Conservation (phyloP, 2,329 filamentous ascomycete species). For the Penicillium carneum region DNA sequence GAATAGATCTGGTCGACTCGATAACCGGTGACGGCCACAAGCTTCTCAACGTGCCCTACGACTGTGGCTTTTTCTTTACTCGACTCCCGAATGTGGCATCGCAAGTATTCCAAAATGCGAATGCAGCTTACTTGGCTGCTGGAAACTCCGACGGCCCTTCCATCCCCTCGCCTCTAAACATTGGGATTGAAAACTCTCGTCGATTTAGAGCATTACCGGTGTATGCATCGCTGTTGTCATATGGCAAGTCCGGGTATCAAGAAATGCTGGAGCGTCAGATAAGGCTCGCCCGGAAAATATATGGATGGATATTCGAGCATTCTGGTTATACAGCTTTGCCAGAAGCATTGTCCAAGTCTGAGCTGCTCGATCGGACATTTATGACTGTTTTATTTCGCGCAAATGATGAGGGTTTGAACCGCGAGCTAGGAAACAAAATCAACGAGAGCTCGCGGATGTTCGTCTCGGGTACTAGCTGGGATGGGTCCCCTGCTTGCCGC, state of each 20-base stretch:
- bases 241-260: slow-evolving; percentile 73
- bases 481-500: slow-evolving; percentile 75
- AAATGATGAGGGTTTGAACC: slow-evolving; percentile 69
- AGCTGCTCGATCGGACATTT: slow-evolving; percentile 63
- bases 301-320: slow-evolving; percentile 67
- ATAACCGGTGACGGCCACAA: slow-evolving; percentile 90
- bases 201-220: slow-evolving; percentile 90
- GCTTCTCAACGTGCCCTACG: slow-evolving; percentile 92
- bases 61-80: slow-evolving; percentile 88
- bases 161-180: slow-evolving; percentile 82
- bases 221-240: slow-evolving; percentile 78
- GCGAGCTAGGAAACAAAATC: slow-evolving; percentile 71
- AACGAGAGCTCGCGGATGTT: slow-evolving; percentile 79
- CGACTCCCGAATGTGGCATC: slow-evolving; percentile 66
- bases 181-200: slow-evolving; percentile 88
- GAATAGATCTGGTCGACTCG: slow-evolving; percentile 82
- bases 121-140: slow-evolving; percentile 76
- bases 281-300: slow-evolving; percentile 71
- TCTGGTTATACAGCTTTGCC: slow-evolving; percentile 73
- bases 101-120: slow-evolving; percentile 79
- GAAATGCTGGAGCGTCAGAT: slow-evolving; percentile 77
- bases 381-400: slow-evolving; percentile 82
- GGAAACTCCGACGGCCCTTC: slow-evolving; percentile 43
- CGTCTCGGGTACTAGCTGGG: slow-evolving; percentile 82
- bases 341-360: slow-evolving; percentile 42